Evolutionary conservation across 2,329 filamentous ascomycete genomes (phyloP), one percentile per base, ranked within the genome.

Genomic region (Stagonosporopsis tanaceti): DNA sequence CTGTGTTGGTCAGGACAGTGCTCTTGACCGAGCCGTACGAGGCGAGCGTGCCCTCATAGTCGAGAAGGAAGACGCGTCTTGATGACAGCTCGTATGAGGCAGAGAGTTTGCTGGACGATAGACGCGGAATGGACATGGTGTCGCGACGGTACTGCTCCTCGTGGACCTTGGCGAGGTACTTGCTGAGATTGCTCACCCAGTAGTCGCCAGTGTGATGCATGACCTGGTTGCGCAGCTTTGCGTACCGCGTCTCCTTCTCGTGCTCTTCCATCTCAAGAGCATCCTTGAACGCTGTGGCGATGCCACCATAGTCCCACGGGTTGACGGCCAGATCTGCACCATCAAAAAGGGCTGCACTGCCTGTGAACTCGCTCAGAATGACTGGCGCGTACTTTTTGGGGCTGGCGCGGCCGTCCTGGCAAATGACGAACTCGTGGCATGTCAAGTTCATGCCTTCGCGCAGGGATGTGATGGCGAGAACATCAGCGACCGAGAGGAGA

Each of bases 381-480:
- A 98, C 82, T 1, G 93, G 93, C 2, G 92, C 92, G 69, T 95
- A 88, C 77, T 92, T 93, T 79, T 93, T 93, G 2, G 83, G 81
- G 60, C 86, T 79, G 48, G 84, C 82, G 64, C 85, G 86, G 38
- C 93, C 93, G 70, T 98, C 94, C 72, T 98, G 94, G 71, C 93
- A 97, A 65, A 92, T 91, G 32, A 97, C 85, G 71, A 93, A 98
- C 74, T 98, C 94, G 73, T 98, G 95, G 6, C 91, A 93, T 0
- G 94, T 97, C 53, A 98, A 79, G 73, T 97, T 98, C 95, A 98
- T 98, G 61, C 94, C 94, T 75, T 98, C 94, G 50, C 95, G 92
- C 67, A 98, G 87, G 72, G 92, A 96, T 2, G 94, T 96, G 70
- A 98, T 95, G 86, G 97, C 95, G 47, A 98, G 81, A 2, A 90